Conservation (phyloP, 345 rosid species). For the Gossypium australe region DNA sequence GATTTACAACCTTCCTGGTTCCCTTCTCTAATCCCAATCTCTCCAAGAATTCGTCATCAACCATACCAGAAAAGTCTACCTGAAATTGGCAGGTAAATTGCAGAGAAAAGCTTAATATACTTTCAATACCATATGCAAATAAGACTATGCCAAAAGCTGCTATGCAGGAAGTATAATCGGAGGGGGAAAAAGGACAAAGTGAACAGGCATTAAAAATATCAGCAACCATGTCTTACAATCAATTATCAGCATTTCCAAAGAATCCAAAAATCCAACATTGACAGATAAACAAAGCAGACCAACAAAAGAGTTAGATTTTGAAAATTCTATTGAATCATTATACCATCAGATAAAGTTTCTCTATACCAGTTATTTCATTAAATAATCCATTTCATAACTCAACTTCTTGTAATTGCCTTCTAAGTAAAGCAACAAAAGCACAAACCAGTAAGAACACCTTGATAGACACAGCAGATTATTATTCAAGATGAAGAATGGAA, state of each 20-base stretch:
- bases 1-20: slow-evolving; percentile 82
- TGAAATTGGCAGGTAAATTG: slow-evolving; percentile 21
- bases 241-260: background rate
- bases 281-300: background rate
- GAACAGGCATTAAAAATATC: background rate
- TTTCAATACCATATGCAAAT: background rate
- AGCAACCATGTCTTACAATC: background rate
- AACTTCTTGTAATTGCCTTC: background rate
- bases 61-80: slow-evolving; percentile 95
- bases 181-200: background rate
- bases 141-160: background rate
- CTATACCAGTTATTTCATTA: background rate
- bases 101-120: background rate
- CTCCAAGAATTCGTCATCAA: slow-evolving; percentile 71
- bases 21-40: slow-evolving; percentile 77
- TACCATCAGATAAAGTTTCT: background rate
- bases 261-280: background rate
- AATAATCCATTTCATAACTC: background rate
- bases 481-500: background rate
- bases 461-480: background rate
- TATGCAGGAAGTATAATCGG: background rate
- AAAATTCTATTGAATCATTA: background rate
- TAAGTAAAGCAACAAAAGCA: background rate
- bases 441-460: background rate
- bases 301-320: background rate